phyloP scores from a whole-genome alignment of 495 filamentous ascomycete species.

The Hapsidospora chrysogenum region DNA sequence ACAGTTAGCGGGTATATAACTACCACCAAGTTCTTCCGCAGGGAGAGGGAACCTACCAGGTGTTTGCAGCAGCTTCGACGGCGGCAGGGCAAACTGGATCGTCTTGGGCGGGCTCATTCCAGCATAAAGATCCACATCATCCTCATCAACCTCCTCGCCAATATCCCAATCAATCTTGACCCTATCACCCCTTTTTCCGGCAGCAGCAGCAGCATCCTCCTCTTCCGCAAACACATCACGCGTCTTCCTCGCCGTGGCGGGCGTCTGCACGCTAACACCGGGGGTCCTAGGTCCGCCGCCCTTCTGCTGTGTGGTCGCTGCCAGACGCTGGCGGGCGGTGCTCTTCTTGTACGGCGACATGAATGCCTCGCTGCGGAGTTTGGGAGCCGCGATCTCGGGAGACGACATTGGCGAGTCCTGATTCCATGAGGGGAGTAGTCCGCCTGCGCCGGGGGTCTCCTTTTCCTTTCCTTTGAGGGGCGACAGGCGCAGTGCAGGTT shows the following conservation, averaged over 20 bases:
- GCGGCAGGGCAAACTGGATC: slow-evolving; percentile 88
- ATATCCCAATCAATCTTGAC: slow-evolving; percentile 44
- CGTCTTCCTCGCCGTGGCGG: slow-evolving; percentile 26
- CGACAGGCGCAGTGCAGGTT: slow-evolving; percentile 5
- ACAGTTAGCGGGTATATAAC: neutral
- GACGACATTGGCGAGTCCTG: slow-evolving; percentile 54
- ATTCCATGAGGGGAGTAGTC: slow-evolving; percentile 12
- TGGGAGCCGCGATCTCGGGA: slow-evolving; percentile 61
- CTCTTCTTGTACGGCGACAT: slow-evolving; percentile 42
- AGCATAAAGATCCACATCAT: slow-evolving; percentile 40
- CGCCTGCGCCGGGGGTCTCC: slow-evolving; percentile 4
- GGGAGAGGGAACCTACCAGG: slow-evolving; percentile 53
- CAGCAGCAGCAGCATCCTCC: slow-evolving; percentile 2
- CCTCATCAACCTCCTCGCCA: slow-evolving; percentile 38
- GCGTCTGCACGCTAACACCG: slow-evolving; percentile 66
- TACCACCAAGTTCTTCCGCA: neutral
- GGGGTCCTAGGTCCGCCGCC: slow-evolving; percentile 53
- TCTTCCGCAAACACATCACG: slow-evolving; percentile 24
- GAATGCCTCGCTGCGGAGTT: slow-evolving; percentile 74
- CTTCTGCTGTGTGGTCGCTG: slow-evolving; percentile 8
- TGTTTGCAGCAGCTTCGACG: slow-evolving; percentile 74
- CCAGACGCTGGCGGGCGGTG: slow-evolving; percentile 6
- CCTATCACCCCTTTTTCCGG: slow-evolving; percentile 12
- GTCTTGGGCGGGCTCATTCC: slow-evolving; percentile 88
- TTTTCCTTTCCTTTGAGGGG: slow-evolving; percentile 15